Evolutionary conservation across 371 early-diverging fungal genomes (phyloP), one percentile per base, ranked within the genome.

Genomic region (Saksenaea vasiformis): DNA sequence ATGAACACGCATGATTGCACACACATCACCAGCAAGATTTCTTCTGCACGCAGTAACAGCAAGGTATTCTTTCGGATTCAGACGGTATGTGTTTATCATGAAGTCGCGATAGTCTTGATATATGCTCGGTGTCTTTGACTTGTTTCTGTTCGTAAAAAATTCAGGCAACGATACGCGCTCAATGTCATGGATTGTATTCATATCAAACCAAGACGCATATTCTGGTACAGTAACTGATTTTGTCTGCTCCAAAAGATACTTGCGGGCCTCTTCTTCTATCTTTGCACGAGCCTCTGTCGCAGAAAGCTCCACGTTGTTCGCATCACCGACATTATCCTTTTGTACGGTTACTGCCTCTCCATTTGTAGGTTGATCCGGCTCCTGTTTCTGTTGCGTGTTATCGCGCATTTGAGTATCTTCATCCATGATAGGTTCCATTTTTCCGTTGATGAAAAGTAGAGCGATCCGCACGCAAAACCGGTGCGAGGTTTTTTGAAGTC

Each of bases 61-160:
- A 58, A 98, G 79, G 67, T 99, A 99, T 70, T 98, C 97, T 19
- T 83, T 75, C 2, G 99, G 98, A 74, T 94, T 95, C 43, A 97
- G 83, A 5, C 98, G 90, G 78, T 96, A 98, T 1, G 95, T 95
- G 76, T 95, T 94, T 78, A 98, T 86, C 96, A 99, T 98, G 67
- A 98, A 98, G 77, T 97, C 94, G 55, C 99, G 90, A 72, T 97
- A 97, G 76, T 98, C 98, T 77, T 91, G 90, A 82, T 97, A 98
- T 39, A 95, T 87, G 1, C 86, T 75, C 0, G 97, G 94, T 31
- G 96, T 96, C 71, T 98, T 98, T 60, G 92, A 91, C 66, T 87
- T 86, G 82, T 95, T 96, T 65, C 86, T 87, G 61, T 84, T 85
- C 69, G 92, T 94, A 79, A 98, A 98, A 75, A 99, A 99, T 78